These are phyloP conservation scores for Malbranchea zuffiana DNA, from an alignment of 2,329 filamentous ascomycete species.

Conservation along the genomic window DNA sequence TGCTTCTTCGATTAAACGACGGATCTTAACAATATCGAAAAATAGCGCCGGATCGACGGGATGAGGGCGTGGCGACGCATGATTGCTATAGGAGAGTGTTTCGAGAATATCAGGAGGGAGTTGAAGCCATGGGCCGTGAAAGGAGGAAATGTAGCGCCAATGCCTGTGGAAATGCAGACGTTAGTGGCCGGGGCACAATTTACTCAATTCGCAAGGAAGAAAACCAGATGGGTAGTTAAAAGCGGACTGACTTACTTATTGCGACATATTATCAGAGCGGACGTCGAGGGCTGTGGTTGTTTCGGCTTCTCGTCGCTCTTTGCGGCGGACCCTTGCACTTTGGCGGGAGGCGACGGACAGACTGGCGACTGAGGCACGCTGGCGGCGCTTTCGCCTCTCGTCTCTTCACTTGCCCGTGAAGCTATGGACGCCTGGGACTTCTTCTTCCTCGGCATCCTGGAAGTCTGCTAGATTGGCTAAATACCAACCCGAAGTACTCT, in stretches of 20 bases:
- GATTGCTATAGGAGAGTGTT: conserved; percentile 67
- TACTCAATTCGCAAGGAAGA: not conserved
- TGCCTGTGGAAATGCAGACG: conserved; percentile 43
- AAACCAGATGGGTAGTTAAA: not conserved
- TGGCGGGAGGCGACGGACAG: conserved; percentile 5
- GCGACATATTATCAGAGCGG: conserved; percentile 51
- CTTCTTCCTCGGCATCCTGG: conserved; percentile 16
- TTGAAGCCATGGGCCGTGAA: conserved; percentile 74
- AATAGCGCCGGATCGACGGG: conserved; percentile 71
- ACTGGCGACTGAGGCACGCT: conserved; percentile 7
- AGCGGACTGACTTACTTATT: conserved; percentile 46
- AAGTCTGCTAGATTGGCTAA: no score
- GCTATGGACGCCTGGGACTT: conserved; percentile 13
- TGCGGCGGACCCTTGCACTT: conserved; percentile 8
- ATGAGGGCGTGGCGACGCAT: conserved; percentile 61
- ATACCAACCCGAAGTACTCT: no score
- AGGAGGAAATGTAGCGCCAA: conserved; percentile 76
- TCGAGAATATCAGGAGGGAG: conserved; percentile 69
- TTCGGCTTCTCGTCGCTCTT: conserved; percentile 11
- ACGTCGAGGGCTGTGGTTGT: conserved; percentile 27
- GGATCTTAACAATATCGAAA: conserved; percentile 75
- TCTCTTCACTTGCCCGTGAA: conserved; percentile 5
- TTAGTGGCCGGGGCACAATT: no score
- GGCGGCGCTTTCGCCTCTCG: conserved; percentile 3
- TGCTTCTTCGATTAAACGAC: conserved; percentile 67